A percentile compares a stretch with the other conserved stretches of the same genome.
phyloP scores from a whole-genome alignment of 2,329 filamentous ascomycete species.

The Sarocladium kiliense region DNA sequence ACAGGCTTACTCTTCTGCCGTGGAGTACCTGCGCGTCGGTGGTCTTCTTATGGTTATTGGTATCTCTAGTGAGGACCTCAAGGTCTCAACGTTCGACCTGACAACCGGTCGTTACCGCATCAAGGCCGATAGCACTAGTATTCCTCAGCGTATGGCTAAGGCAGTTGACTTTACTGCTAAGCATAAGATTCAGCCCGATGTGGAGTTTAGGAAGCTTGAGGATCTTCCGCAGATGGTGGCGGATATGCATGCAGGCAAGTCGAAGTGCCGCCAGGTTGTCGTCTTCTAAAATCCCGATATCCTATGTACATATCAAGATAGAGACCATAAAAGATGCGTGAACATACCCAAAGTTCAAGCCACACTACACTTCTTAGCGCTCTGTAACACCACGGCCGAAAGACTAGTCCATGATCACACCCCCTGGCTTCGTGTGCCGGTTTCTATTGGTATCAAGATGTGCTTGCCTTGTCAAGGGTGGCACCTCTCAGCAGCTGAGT shows the following conservation, averaged over 20 bases:
- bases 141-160: slow-evolving; percentile 35
- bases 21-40: slow-evolving; percentile 28
- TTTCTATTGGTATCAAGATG: no score
- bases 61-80: slow-evolving; percentile 29
- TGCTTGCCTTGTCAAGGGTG: no score
- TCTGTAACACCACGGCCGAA: no score
- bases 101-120: slow-evolving; percentile 33
- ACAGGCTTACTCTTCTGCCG: slow-evolving; percentile 20
- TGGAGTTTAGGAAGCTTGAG: slow-evolving; percentile 31
- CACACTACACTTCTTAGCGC: no score
- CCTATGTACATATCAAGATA: neutral
- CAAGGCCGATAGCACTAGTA: slow-evolving; percentile 35
- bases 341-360: no score
- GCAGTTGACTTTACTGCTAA: slow-evolving; percentile 37
- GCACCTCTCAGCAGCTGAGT: no score
- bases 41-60: slow-evolving; percentile 38
- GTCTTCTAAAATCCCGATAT: slow-evolving; percentile 21
- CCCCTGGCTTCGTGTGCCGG: no score
- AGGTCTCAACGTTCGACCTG: slow-evolving; percentile 32
- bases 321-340: no score
- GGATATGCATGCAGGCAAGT: slow-evolving; percentile 30
- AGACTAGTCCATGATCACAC: no score
- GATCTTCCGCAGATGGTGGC: slow-evolving; percentile 31
- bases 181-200: slow-evolving; percentile 33
- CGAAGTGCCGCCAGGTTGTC: slow-evolving; percentile 30